These are phyloP conservation scores for Elsinoe ampelina DNA, from an alignment of 2,329 filamentous ascomycete species.

Conservation along the genomic window DNA sequence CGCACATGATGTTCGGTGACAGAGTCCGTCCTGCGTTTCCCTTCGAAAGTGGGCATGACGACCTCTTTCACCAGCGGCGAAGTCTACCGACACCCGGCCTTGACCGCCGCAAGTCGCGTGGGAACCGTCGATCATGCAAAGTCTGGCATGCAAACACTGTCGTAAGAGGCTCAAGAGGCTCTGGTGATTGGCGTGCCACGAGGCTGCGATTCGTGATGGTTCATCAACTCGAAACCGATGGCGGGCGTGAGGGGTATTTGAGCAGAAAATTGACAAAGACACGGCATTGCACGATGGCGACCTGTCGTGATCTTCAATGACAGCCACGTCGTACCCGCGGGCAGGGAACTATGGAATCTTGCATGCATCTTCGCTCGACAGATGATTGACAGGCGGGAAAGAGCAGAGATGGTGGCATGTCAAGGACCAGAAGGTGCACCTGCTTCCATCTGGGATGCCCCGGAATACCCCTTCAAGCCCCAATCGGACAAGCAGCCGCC, in stretches of 20 bases:
- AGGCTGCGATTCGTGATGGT: neutral
- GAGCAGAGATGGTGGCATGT: neutral
- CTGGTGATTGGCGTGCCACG: neutral
- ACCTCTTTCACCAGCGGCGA: neutral
- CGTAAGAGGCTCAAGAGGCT: neutral
- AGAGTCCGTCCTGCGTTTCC: constrained; percentile 6
- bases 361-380: neutral
- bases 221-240: constrained; percentile 5
- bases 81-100: neutral
- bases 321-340: neutral
- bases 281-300: neutral
- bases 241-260: neutral
- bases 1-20: constrained; percentile 10
- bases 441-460: neutral
- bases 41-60: constrained; percentile 6
- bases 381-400: constrained; percentile 6
- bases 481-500: constrained; percentile 2
- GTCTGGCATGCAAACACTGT: neutral
- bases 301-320: neutral
- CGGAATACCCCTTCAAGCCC: neutral
- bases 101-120: neutral
- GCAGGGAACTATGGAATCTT: neutral
- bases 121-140: neutral
- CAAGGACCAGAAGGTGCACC: constrained; percentile 1
- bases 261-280: neutral